Evolutionary conservation across 2,329 filamentous ascomycete genomes (phyloP).

Genomic region (Fusarium sterilihyphosum): DNA sequence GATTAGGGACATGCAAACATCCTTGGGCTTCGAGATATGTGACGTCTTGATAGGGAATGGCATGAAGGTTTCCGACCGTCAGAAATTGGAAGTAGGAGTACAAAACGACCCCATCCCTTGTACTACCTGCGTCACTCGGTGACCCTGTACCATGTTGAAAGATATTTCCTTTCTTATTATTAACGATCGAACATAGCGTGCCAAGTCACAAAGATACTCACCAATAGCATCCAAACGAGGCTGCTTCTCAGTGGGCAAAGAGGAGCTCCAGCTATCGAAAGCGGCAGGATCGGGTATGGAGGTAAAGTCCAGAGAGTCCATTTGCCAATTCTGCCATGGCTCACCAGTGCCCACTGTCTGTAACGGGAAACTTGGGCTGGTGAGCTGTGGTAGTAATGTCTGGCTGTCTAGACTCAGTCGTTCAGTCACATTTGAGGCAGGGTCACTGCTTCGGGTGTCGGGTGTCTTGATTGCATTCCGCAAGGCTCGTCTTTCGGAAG

Average conservation of each 20-base stretch:
- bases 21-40: background rate
- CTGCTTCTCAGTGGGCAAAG: background rate
- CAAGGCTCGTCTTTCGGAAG: background rate
- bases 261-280: background rate
- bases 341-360: background rate
- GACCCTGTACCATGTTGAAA: background rate
- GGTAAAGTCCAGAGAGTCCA: background rate
- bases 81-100: background rate
- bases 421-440: background rate
- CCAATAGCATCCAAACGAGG: background rate
- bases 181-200: fast-evolving
- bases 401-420: background rate
- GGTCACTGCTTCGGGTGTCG: background rate
- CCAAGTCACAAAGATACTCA: fast-evolving
- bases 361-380: background rate
- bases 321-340: background rate
- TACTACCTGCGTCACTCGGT: background rate
- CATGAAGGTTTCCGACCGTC: background rate
- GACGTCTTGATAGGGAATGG: background rate
- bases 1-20: background rate
- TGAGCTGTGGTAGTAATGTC: background rate
- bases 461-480: background rate
- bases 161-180: background rate
- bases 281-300: background rate
- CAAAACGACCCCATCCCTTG: background rate